Conservation (phyloP, 2,329 filamentous ascomycete genomes). For the Plenodomus biglobosus region DNA sequence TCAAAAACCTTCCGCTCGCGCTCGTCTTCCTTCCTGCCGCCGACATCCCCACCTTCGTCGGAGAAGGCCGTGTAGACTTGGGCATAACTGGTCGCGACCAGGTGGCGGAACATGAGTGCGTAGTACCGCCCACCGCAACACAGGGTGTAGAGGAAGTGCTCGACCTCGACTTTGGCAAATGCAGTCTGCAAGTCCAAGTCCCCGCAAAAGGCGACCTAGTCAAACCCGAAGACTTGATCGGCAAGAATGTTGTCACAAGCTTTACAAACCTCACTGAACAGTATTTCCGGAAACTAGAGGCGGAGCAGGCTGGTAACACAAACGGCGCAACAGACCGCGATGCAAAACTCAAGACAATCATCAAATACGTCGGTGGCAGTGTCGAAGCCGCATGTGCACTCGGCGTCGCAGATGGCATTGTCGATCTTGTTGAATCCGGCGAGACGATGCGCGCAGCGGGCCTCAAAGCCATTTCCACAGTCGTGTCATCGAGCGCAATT, state of each 20-base stretch:
- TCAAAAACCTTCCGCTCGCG: constrained; percentile 94
- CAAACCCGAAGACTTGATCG: constrained; percentile 75
- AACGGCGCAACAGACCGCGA: constrained; percentile 42
- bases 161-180: constrained; percentile 86
- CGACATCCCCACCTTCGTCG: constrained; percentile 96
- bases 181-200: constrained; percentile 95
- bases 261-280: constrained; percentile 81
- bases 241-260: constrained; percentile 92
- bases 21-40: constrained; percentile 96
- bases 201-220: constrained; percentile 77
- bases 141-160: constrained; percentile 78
- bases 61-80: constrained; percentile 88
- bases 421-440: constrained; percentile 96
- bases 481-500: constrained; percentile 83
- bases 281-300: constrained; percentile 82
- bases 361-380: constrained; percentile 93
- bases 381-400: constrained; percentile 96
- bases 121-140: constrained; percentile 49
- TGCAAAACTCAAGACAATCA: constrained; percentile 75
- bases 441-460: constrained; percentile 98
- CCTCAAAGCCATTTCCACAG: constrained; percentile 90
- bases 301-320: constrained; percentile 42
- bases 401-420: constrained; percentile 93
- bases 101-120: constrained; percentile 83
- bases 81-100: constrained; percentile 95